Conservation (phyloP, 202 grass and related monocot genomes). For the Carex arenaria region DNA sequence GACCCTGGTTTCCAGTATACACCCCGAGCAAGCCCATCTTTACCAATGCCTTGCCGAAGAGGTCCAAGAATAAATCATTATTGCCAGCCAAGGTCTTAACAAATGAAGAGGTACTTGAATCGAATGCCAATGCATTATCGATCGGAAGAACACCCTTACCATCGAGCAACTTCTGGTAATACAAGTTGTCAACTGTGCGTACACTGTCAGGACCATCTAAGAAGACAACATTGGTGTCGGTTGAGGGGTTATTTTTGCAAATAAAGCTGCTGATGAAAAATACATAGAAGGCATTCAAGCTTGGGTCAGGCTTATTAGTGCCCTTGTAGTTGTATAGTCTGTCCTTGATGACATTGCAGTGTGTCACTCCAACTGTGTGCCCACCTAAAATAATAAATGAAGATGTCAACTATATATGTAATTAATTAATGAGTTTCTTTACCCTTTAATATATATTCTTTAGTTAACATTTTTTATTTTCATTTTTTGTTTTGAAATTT, state of each 20-base stretch:
- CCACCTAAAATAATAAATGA: constrained; percentile 14
- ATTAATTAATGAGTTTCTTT: too few relatives aligned
- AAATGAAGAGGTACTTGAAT: neutral
- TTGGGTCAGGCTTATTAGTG: constrained; percentile 11
- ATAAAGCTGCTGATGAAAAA: neutral
- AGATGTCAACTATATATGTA: neutral
- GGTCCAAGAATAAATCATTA: neutral
- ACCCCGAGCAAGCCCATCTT: constrained; percentile 21
- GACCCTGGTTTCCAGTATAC: constrained; percentile 28
- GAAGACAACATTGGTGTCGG: constrained; percentile 21
- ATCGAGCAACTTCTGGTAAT: neutral
- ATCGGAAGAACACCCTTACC: constrained; percentile 22
- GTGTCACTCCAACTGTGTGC: constrained; percentile 36
- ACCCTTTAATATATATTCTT: too few relatives aligned
- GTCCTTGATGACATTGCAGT: constrained; percentile 17
- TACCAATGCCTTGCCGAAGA: constrained; percentile 22
- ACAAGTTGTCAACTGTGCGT: constrained; percentile 32
- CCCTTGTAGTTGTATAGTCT: constrained; percentile 34
- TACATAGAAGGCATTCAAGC: constrained; percentile 12
- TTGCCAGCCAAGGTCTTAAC: neutral
- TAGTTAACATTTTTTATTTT: too few relatives aligned
- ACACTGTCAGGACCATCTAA: constrained; percentile 18
- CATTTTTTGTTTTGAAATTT: too few relatives aligned
- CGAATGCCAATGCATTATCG: constrained; percentile 19
- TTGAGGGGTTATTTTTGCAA: neutral